Conservation (phyloP, 202 grass and related monocot genomes). For the Setaria viridis region DNA sequence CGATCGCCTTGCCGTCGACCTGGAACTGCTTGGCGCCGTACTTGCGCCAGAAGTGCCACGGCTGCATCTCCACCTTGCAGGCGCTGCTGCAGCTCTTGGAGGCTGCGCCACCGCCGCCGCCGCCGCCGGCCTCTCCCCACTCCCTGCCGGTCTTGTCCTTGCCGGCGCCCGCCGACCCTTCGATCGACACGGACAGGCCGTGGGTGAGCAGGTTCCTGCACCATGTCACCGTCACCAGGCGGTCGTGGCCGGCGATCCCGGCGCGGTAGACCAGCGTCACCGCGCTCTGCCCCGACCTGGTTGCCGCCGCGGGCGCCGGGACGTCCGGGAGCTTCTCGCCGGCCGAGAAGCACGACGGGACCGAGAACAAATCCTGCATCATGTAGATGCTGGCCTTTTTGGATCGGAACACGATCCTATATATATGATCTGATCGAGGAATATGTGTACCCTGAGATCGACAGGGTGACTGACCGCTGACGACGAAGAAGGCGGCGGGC, state of each 20-base stretch:
- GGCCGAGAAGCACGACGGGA: constrained; percentile 81
- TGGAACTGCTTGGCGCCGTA: constrained; percentile 80
- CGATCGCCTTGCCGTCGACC: constrained; percentile 61
- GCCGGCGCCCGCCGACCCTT: constrained; percentile 45
- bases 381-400: constrained; percentile 14
- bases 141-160: constrained; percentile 40
- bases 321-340: constrained; percentile 59
- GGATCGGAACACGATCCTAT: not conserved
- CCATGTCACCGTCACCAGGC: constrained; percentile 71
- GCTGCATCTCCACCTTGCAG: constrained; percentile 89
- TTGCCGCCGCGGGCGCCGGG: constrained; percentile 20
- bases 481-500: not conserved
- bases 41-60: constrained; percentile 95
- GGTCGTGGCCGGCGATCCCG: constrained; percentile 59
- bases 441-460: not conserved
- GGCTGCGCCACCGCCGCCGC: not conserved
- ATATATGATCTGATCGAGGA: constrained; percentile 10
- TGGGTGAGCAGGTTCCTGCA: constrained; percentile 71
- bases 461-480: not conserved
- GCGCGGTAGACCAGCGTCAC: constrained; percentile 71
- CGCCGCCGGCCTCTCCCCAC: constrained; percentile 8
- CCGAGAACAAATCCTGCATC: constrained; percentile 82
- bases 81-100: constrained; percentile 41
- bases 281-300: constrained; percentile 64
- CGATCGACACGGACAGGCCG: constrained; percentile 66